phyloP scores from a whole-genome alignment of 306 rosid genomes.

The Castanospermum australe region DNA sequence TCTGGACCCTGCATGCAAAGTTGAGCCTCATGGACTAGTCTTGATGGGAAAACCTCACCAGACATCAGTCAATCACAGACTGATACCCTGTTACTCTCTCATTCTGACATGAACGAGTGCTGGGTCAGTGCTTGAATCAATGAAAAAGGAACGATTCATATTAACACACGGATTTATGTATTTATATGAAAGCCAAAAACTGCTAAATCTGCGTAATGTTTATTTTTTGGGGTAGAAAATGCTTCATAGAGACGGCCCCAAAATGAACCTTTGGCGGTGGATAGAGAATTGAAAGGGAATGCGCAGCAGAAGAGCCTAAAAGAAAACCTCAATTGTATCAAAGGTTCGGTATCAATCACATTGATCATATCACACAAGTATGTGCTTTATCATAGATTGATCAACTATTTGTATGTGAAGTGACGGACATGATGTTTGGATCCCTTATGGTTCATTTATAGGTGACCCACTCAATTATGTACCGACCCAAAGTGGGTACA shows the following conservation, averaged over 20 bases:
- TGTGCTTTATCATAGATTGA: neutral
- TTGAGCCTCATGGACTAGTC: constrained; percentile 18
- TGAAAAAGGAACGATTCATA: neutral
- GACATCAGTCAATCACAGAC: neutral
- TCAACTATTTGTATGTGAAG: neutral
- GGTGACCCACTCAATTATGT: constrained; percentile 19
- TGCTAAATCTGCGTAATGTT: neutral
- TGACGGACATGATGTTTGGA: constrained; percentile 6
- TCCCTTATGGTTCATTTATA: neutral
- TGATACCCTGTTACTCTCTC: neutral
- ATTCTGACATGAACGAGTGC: constrained; percentile 1
- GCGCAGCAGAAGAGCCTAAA: constrained; percentile 23
- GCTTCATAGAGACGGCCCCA: neutral
- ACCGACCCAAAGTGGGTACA: too few relatives aligned
- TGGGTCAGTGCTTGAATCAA: constrained; percentile 17
- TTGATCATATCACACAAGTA: neutral
- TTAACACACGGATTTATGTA: neutral
- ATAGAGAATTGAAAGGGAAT: constrained; percentile 25
- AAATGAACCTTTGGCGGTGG: neutral
- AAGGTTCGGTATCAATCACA: neutral
- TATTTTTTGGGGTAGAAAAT: neutral
- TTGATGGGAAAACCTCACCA: neutral
- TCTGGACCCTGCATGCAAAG: constrained; percentile 10
- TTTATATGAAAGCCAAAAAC: neutral
- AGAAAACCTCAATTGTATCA: constrained; percentile 20